phyloP scores from a whole-genome alignment of 2,329 filamentous ascomycete species.

The Myriosclerotinia curreyana region DNA sequence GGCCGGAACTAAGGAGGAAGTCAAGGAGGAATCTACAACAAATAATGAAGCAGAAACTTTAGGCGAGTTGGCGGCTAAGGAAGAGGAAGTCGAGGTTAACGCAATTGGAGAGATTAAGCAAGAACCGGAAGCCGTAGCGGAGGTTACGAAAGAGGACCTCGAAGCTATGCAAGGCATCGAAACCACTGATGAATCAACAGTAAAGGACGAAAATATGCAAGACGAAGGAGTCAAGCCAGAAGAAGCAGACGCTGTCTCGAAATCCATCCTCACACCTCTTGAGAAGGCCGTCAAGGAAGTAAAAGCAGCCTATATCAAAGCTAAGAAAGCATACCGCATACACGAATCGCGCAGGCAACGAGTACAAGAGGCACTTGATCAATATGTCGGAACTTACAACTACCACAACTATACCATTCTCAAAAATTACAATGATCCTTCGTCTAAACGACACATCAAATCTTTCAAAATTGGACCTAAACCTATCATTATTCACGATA shows the following conservation, averaged over 20 bases:
- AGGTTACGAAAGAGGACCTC: neutral
- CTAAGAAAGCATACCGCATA: conserved; percentile 83
- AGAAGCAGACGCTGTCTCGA: conserved; percentile 16
- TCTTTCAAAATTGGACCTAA: conserved; percentile 76
- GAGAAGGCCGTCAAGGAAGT: conserved; percentile 68
- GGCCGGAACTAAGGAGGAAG: conserved; percentile 3
- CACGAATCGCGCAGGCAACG: conserved; percentile 66
- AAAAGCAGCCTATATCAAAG: conserved; percentile 75
- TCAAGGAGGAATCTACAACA: neutral
- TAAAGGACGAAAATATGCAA: neutral
- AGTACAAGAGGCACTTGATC: conserved; percentile 70
- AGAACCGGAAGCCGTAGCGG: conserved; percentile 4
- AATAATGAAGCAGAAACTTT: neutral
- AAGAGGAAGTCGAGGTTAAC: neutral
- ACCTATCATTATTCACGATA: conserved; percentile 83
- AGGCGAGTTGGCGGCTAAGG: neutral
- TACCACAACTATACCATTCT: conserved; percentile 98
- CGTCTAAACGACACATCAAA: conserved; percentile 86
- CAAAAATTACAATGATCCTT: conserved; percentile 76
- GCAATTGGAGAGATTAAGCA: neutral
- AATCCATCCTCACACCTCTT: conserved; percentile 45
- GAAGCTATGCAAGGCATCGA: conserved; percentile 14
- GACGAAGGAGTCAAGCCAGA: conserved; percentile 7
- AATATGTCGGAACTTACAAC: conserved; percentile 81
- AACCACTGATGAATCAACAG: neutral